These are phyloP conservation scores for Geotrichum armillariae DNA, from an alignment of 1,139 yeast genomes.

Conservation along the genomic window DNA sequence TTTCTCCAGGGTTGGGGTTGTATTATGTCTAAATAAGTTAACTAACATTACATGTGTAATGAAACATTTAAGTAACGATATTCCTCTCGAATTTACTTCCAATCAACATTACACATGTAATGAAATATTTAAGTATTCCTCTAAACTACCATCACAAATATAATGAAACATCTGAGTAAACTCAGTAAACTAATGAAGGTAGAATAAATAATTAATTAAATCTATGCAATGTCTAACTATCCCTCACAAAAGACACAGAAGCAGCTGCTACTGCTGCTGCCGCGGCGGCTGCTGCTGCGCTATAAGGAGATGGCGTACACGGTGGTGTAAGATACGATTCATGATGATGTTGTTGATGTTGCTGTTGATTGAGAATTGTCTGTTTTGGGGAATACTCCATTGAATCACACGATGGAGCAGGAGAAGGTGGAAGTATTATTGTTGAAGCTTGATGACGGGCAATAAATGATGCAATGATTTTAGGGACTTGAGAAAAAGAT, in stretches of 20 bases:
- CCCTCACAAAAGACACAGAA: slow-evolving; percentile 1
- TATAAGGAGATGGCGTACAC: slow-evolving; percentile 30
- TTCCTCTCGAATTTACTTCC: too few species aligned
- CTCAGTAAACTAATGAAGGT: too few species aligned
- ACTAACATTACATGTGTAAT: too few species aligned
- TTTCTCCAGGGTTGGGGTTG: too few species aligned
- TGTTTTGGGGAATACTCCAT: slow-evolving; percentile 26
- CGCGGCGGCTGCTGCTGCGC: slow-evolving; percentile 11
- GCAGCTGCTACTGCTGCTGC: slow-evolving; percentile 3
- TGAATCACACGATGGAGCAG: slow-evolving; percentile 27
- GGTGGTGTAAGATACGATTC: slow-evolving; percentile 37
- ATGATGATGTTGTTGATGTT: too few species aligned
- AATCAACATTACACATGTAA: too few species aligned
- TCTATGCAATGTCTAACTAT: slow-evolving; percentile 1
- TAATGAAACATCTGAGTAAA: too few species aligned
- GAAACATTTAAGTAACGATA: too few species aligned
- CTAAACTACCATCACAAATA: too few species aligned
- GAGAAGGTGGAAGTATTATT: slow-evolving; percentile 29
- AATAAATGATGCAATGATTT: slow-evolving; percentile 34
- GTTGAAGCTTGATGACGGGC: slow-evolving; percentile 27
- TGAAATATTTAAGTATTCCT: too few species aligned
- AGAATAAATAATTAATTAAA: neutral
- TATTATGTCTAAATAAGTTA: too few species aligned
- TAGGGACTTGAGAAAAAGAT: slow-evolving; percentile 33
- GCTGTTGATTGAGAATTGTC: slow-evolving; percentile 21